A percentile compares a stretch with the other conserved stretches of the same genome.
Conservation (phyloP, 345 rosid genomes). For the Gossypium raimondii region DNA sequence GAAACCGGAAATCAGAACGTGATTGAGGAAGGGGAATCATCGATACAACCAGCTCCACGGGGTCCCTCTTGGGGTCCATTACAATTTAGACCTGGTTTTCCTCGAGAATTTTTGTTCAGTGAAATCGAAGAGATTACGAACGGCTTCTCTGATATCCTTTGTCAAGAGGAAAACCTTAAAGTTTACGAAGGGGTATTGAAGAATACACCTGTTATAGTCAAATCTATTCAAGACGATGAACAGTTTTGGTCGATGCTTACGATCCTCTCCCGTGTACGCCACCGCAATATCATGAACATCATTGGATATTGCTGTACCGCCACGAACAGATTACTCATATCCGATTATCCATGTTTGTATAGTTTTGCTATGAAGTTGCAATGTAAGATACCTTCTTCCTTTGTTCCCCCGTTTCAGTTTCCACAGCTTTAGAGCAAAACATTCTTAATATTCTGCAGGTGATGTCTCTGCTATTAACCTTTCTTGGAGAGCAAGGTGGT, state of each 20-base stretch:
- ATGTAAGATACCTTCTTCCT: conserved; percentile 16
- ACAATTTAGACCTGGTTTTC: conserved; percentile 40
- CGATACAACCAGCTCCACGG: conserved; percentile 10
- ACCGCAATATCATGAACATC: conserved; percentile 39
- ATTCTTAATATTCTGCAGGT: conserved; percentile 19
- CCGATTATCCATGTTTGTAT: conserved; percentile 30
- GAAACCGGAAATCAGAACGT: not conserved
- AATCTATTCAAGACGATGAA: conserved; percentile 33
- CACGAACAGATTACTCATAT: conserved; percentile 27
- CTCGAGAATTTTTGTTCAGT: conserved; percentile 29
- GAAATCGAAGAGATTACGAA: conserved; percentile 41
- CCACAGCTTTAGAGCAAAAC: not conserved
- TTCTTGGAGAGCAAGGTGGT: conserved; percentile 51
- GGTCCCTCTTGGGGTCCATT: conserved; percentile 35
- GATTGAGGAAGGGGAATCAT: conserved; percentile 14
- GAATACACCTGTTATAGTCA: conserved; percentile 30
- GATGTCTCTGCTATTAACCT: conserved; percentile 30
- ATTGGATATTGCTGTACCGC: conserved; percentile 44
- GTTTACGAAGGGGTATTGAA: conserved; percentile 31
- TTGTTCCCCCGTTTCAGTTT: not conserved
- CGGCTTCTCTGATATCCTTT: conserved; percentile 23
- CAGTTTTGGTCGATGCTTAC: conserved; percentile 36
- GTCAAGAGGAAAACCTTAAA: not conserved
- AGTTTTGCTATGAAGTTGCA: conserved; percentile 30
- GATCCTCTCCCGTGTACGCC: conserved; percentile 38